Evolutionary conservation across 495 filamentous ascomycete genomes (phyloP), one percentile per base, ranked within the genome.

Genomic region (Penicillium soppii): DNA sequence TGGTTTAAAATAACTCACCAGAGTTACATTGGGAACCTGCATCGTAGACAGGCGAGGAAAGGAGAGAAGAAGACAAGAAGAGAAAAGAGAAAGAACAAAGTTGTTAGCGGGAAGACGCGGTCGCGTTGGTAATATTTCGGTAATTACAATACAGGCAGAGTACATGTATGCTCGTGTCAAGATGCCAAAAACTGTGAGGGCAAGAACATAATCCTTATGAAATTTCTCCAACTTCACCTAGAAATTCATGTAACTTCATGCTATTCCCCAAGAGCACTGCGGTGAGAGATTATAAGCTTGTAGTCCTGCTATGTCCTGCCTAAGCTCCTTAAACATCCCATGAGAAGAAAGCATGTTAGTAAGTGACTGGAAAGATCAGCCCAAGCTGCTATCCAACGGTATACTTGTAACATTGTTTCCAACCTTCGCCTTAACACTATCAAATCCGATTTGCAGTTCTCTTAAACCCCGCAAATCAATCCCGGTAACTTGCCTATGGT

Each of bases 341-440:
- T 7, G 6, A 13, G 37, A n/a, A 40, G 37, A 40, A 17, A 40
- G 13, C 20, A 12, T 23, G 17, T 9, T 12, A 22, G 13, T 13
- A 13, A n/a, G 5, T 20, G 20, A 6, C 16, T 15, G 22, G 9
- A 19, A 27, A n/a, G 4, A 7, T n/a, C 3, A 33, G 7, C 7
- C 49, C 22, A 40, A 19, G 16, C 41, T 37, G 7, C 7, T 49
- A 12, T 42, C 48, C 29, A 89, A 65, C 8, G 68, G 57, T 4
- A 87, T 70, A 53, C 74, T 78, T 16, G 79, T 79, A 7, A 92
- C 80, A 15, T 79, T 68, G 56, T 91, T 92, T 4, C 90, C 91
- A 62, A 91, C 82, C 71, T 91, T 94, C 16, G 74, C 82, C 72
- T 92, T 95, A 23, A 78, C 63, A 43, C 71, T 69, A 21, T 66